Percentiles rank a stretch among this genome's conserved stretches.
phyloP scores from a whole-genome alignment of 495 filamentous ascomycete genomes.

The Penicillium cosmopolitanum region DNA sequence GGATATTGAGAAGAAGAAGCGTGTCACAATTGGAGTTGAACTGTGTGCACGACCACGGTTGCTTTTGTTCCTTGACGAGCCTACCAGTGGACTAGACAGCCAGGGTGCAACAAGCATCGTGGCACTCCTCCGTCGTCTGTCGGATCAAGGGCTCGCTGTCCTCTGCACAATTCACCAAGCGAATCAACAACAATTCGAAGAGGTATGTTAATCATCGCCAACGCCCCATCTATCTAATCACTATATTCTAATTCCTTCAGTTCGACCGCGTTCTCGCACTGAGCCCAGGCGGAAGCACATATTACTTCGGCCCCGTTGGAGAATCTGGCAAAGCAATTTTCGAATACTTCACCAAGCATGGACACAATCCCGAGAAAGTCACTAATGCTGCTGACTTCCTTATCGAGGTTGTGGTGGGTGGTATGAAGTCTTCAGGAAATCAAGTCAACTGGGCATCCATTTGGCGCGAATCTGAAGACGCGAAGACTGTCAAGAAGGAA shows the following conservation, averaged over 20 bases:
- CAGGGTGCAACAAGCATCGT: conserved; percentile 75
- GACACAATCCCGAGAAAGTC: conserved; percentile 36
- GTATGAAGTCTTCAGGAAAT: conserved; percentile 65
- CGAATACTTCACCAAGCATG: conserved; percentile 56
- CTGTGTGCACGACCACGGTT: conserved; percentile 75
- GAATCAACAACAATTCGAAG: conserved; percentile 83
- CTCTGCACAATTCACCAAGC: conserved; percentile 69
- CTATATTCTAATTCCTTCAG: conserved; percentile 62
- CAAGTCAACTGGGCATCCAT: conserved; percentile 75
- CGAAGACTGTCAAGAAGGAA: conserved; percentile 63
- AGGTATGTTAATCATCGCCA: conserved; percentile 30
- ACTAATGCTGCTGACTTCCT: conserved; percentile 86
- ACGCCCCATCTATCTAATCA: conserved; percentile 58
- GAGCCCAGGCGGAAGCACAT: conserved; percentile 63
- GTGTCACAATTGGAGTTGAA: conserved; percentile 82
- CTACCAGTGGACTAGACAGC: conserved; percentile 73
- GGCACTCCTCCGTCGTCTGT: conserved; percentile 70
- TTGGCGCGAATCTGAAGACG: conserved; percentile 75
- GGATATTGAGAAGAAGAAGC: conserved; percentile 64
- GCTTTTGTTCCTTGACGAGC: conserved; percentile 74
- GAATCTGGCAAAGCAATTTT: conserved; percentile 51
- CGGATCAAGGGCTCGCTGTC: conserved; percentile 67
- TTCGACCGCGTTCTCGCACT: conserved; percentile 73
- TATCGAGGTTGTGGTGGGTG: conserved; percentile 84
- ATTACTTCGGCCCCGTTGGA: conserved; percentile 74